phyloP scores from a whole-genome alignment of 345 rosid species.

The Aegle marmelos region DNA sequence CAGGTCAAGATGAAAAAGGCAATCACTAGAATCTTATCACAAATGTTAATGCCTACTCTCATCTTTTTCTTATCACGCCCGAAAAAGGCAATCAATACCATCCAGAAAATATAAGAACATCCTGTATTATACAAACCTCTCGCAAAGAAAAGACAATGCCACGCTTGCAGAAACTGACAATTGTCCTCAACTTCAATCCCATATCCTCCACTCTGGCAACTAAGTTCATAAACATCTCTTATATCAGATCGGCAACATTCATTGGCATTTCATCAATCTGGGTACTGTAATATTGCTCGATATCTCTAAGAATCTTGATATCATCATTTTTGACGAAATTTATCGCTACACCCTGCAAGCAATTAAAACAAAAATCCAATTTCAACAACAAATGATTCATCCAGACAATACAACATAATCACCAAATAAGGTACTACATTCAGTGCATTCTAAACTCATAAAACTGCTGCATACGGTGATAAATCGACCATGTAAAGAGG shows the following conservation, averaged over 20 bases:
- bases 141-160: background rate
- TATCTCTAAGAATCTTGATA: conserved; percentile 83
- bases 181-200: no score
- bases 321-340: conserved; percentile 88
- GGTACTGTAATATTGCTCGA: conserved; percentile 89
- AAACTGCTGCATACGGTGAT: background rate
- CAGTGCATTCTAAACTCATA: background rate
- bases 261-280: conserved; percentile 96
- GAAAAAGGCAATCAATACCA: no score
- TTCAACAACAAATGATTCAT: background rate
- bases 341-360: conserved; percentile 78
- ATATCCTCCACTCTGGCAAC: no score
- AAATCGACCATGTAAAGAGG: background rate
- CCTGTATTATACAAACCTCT: background rate
- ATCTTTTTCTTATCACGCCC: background rate
- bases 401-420: background rate
- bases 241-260: conserved; percentile 88
- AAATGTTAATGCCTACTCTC: background rate
- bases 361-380: background rate
- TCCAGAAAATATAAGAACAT: background rate
- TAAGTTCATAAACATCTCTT: background rate
- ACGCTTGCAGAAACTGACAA: background rate
- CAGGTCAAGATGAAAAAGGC: no score
- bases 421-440: background rate
- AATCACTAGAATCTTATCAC: background rate